A percentile compares a stretch with the other conserved stretches of the same genome.
These are phyloP conservation scores for Penicillium alfredii DNA, from an alignment of 495 filamentous ascomycete genomes.

Conservation along the genomic window DNA sequence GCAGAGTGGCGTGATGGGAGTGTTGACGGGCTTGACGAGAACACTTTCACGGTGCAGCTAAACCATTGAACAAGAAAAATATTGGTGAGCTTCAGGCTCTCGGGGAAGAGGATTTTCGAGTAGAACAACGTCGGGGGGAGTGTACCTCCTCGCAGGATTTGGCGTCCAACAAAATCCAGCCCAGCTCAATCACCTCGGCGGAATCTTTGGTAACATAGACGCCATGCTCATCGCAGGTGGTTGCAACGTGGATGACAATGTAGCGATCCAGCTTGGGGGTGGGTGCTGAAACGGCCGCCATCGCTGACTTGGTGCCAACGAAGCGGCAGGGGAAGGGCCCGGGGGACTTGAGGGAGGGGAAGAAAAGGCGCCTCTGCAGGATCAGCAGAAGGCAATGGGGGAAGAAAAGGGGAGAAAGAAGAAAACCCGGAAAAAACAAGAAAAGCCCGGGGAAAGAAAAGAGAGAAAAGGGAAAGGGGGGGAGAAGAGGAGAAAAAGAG, in stretches of 20 bases:
- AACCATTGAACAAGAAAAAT: constrained; percentile 11
- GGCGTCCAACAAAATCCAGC: constrained; percentile 92
- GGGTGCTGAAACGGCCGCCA: constrained; percentile 46
- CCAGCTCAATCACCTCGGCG: constrained; percentile 96
- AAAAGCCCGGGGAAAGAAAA: constrained; percentile 21
- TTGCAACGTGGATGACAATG: constrained; percentile 95
- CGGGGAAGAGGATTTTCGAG: constrained; percentile 3
- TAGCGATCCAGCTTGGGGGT: constrained; percentile 81
- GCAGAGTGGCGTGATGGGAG: constrained; percentile 95
- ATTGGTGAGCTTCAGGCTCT: constrained; percentile 9
- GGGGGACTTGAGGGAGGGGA: constrained; percentile 10
- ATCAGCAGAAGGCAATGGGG: constrained; percentile 31
- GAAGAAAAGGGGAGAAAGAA: constrained; percentile 14
- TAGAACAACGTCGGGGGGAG: constrained; percentile 9
- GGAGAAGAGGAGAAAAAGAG: constrained; percentile 18
- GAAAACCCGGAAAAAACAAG: constrained; percentile 18
- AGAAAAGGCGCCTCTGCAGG: constrained; percentile 27
- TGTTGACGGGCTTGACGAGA: constrained; percentile 96
- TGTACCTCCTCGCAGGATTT: constrained; percentile 86
- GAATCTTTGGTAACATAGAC: constrained; percentile 99
- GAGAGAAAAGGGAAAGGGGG: constrained; percentile 21
- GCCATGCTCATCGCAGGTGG: constrained; percentile 97
- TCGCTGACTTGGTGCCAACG: constrained; percentile 33
- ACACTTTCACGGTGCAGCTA: constrained; percentile 93
- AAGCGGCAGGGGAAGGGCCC: constrained; percentile 25